phyloP scores from a whole-genome alignment of 139 green algal genomes.

The Volvox reticuliferus region DNA sequence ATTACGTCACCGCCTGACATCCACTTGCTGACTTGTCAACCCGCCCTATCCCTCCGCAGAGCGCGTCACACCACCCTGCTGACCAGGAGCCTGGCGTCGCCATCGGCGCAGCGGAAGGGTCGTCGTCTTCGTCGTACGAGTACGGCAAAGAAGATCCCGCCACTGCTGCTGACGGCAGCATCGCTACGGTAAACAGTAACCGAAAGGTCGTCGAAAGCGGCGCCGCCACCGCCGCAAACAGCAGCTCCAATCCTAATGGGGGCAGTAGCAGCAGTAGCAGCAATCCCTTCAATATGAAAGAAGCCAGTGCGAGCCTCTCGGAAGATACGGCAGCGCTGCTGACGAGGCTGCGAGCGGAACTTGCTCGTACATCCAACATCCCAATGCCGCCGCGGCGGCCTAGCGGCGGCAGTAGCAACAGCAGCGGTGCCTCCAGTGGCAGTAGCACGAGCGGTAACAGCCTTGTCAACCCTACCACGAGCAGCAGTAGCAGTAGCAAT shows the following conservation, averaged over 20 bases:
- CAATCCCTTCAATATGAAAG: background rate
- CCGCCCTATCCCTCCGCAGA: background rate
- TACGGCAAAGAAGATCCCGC: background rate
- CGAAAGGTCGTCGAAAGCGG: no score
- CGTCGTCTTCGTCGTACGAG: background rate
- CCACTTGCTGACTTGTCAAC: no score
- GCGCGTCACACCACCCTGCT: background rate
- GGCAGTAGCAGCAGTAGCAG: background rate
- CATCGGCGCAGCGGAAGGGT: background rate
- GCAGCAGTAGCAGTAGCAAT: background rate
- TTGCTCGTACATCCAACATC: conserved; percentile 22
- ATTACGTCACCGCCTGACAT: no score
- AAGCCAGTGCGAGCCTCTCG: background rate
- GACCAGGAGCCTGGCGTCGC: no score
- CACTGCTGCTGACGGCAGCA: background rate
- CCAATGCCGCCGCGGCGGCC: background rate
- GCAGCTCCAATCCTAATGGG: background rate
- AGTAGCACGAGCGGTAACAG: background rate
- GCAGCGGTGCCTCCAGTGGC: background rate
- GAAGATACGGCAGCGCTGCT: conserved; percentile 39
- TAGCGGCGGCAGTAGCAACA: background rate
- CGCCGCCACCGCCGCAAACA: no score
- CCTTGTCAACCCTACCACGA: background rate
- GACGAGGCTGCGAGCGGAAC: conserved; percentile 14
- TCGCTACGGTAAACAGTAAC: background rate